phyloP scores from a whole-genome alignment of 768 basidiomycete species.

The Porpolomopsis calyptriformis region DNA sequence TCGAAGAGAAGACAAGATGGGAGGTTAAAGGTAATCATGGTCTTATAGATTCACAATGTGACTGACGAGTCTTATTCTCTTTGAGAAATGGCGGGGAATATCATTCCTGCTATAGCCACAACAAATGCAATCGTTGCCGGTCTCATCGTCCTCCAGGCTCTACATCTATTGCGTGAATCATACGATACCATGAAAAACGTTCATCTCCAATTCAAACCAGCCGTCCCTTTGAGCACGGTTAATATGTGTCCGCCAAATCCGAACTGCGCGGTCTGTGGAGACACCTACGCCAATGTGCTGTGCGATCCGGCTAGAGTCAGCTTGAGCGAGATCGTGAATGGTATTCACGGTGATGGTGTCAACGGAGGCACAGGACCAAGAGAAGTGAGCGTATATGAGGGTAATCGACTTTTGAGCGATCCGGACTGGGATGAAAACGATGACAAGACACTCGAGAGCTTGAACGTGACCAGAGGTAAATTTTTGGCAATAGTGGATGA shows the following conservation, averaged over 20 bases:
- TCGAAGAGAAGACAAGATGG: constrained; percentile 85
- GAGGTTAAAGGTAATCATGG: constrained; percentile 81
- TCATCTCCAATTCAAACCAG: constrained; percentile 67
- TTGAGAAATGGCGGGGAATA: constrained; percentile 97
- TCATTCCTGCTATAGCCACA: constrained; percentile 98
- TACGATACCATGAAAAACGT: constrained; percentile 60
- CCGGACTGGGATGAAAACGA: constrained; percentile 91
- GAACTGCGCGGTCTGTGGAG: constrained; percentile 75
- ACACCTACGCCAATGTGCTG: constrained; percentile 63
- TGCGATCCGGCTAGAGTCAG: constrained; percentile 65
- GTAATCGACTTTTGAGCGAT: constrained; percentile 76
- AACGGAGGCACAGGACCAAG: constrained; percentile 13
- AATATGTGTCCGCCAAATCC: constrained; percentile 60
- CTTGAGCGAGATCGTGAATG: constrained; percentile 62
- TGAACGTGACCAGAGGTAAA: constrained; percentile 73
- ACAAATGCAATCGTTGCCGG: constrained; percentile 98
- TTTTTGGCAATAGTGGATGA: constrained; percentile 87
- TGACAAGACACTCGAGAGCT: constrained; percentile 66
- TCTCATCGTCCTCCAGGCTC: constrained; percentile 84
- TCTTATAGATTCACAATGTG: neutral
- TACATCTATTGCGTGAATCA: constrained; percentile 67
- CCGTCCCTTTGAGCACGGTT: constrained; percentile 67
- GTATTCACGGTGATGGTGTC: constrained; percentile 44
- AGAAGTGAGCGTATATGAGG: constrained; percentile 80
- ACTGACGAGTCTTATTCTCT: neutral